phyloP scores from a whole-genome alignment of 176 grass and related monocot species.

The Leersia perrieri region DNA sequence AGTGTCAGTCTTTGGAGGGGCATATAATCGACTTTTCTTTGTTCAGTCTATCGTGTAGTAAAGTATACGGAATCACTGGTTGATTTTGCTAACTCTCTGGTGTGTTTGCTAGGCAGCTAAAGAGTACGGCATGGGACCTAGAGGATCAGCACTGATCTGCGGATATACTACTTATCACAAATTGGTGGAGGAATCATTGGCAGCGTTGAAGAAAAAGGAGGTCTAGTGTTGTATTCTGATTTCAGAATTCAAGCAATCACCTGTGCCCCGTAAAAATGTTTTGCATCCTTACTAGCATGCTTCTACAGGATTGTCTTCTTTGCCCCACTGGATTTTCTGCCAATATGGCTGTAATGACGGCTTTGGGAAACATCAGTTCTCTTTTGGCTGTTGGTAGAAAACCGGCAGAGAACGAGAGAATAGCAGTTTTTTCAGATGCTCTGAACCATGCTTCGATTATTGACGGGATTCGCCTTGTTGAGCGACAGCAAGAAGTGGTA shows the following conservation, averaged over 20 bases:
- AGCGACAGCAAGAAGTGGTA: constrained; percentile 59
- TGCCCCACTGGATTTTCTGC: constrained; percentile 91
- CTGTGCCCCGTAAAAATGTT: background rate
- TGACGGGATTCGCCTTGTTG: constrained; percentile 72
- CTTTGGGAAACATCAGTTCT: constrained; percentile 64
- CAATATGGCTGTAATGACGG: constrained; percentile 77
- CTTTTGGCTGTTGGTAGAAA: constrained; percentile 50
- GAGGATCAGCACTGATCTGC: constrained; percentile 77
- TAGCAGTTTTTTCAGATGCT: constrained; percentile 87
- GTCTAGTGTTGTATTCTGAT: background rate
- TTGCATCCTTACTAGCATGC: background rate
- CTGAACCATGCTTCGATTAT: constrained; percentile 97
- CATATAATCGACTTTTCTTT: background rate
- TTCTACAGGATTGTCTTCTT: constrained; percentile 76
- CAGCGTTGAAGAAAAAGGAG: constrained; percentile 77
- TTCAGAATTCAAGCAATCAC: background rate
- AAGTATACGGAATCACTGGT: background rate
- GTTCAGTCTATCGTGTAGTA: background rate
- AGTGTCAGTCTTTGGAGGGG: background rate
- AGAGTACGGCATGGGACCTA: constrained; percentile 83
- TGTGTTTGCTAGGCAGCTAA: constrained; percentile 55
- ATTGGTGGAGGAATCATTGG: constrained; percentile 66
- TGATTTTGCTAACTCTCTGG: background rate
- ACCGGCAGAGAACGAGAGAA: constrained; percentile 40
- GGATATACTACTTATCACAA: constrained; percentile 79